A percentile compares a stretch with the other conserved stretches of the same genome.
phyloP scores from a whole-genome alignment of 352 stramenopile species.

The Phytophthora vignae region DNA sequence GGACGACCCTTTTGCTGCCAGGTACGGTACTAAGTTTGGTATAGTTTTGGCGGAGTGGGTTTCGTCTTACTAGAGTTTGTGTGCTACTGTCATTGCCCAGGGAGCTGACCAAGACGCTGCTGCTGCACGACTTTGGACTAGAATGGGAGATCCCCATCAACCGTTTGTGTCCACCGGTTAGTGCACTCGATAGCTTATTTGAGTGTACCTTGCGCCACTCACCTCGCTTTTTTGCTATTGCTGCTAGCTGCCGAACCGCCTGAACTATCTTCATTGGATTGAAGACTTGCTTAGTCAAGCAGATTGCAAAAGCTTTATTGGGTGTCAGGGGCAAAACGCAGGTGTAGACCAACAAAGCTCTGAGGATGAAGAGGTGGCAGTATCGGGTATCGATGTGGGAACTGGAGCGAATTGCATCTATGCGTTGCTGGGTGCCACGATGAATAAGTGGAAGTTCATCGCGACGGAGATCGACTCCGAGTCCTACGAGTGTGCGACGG shows the following conservation, averaged over 20 bases:
- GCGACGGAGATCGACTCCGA: constrained; percentile 94
- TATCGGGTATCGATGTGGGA: constrained; percentile 94
- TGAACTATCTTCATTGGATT: constrained; percentile 98
- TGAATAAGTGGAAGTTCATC: constrained; percentile 93
- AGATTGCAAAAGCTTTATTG: constrained; percentile 39
- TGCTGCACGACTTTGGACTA: constrained; percentile 92
- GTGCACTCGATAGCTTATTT: constrained; percentile 20
- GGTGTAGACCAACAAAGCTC: constrained; percentile 9
- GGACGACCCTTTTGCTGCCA: constrained; percentile 79
- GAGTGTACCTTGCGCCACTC: neutral
- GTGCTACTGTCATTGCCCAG: constrained; percentile 31
- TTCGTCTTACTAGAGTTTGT: constrained; percentile 32
- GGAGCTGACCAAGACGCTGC: constrained; percentile 93
- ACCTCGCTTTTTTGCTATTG: constrained; percentile 6
- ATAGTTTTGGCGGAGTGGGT: neutral
- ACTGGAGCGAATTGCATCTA: constrained; percentile 97
- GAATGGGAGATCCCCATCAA: constrained; percentile 93
- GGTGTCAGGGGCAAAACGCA: neutral
- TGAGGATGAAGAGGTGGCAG: constrained; percentile 4
- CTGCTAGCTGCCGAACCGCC: constrained; percentile 77
- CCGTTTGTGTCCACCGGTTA: constrained; percentile 94
- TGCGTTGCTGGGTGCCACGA: constrained; percentile 88
- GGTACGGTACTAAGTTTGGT: constrained; percentile 35
- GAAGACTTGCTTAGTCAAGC: constrained; percentile 87
- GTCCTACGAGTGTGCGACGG: constrained; percentile 81